Base-by-base conservation (phyloP, 2,329 filamentous ascomycete species). In the Dactylonectria macrodidyma region DNA sequence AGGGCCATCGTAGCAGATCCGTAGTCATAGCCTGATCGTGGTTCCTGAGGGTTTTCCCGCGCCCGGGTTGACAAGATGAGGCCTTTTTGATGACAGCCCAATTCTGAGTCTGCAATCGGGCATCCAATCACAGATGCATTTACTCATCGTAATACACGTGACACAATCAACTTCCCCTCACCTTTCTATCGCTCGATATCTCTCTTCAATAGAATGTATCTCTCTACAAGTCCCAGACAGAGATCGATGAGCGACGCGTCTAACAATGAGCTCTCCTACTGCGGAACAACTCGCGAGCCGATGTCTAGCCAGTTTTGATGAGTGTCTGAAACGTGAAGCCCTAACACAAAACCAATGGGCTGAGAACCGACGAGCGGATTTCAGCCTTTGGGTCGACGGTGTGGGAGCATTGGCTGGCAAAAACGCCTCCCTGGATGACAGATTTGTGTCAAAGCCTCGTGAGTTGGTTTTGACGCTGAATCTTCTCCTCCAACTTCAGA, bases 311-410 rank as follows among this genome's bases (percentile, higher is more conserved):
- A 22, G 41, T 9, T 64, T 64, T 24, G 61, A 64, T 19, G 34
- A 44, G n/a, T 58, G 44, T 41, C 47, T 33, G 14, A 51, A 22
- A 19, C 19, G 19, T 4, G 22, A 58, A 7, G 16, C 46, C 14
- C 36, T 56, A 10, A 16, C 24, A 5, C 34, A 55, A 5, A 24
- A 36, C 14, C 36, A 60, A 8, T 61, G 56, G 63, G 51, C 46
- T 19, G 57, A 70, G 36, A 62, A 50, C 44, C 34, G 67, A 44
- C 46, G 57, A 16, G 65, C 67, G 5, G 67, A 70, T n/a, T 67
- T 67, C 24, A 59, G 58, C 19, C 47, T 70, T 3, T 70, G 67
- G 67, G 65, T 59, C 5, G 67, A 70, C 50, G 52, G 60, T n/a
- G 67, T 70, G n/a, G 65, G 67, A 26, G 67, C 67, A 4, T 46